Evolutionary conservation across 345 rosid species (phyloP).

Genomic region (Moringa oleifera): DNA sequence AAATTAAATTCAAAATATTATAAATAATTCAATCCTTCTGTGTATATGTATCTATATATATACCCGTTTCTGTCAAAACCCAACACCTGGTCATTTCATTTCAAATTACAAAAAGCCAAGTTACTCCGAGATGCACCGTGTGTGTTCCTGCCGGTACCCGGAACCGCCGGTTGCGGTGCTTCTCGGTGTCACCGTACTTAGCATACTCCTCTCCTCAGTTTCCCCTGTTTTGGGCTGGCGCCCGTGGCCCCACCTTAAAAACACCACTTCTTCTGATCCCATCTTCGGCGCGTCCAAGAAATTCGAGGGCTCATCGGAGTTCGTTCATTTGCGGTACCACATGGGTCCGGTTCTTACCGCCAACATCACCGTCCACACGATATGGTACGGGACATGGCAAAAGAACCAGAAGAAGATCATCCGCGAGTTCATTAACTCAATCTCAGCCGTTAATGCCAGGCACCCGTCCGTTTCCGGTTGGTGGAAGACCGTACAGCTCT

Average conservation of each 20-base stretch:
- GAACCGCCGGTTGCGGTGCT: slow-evolving; percentile 24
- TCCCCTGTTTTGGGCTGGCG: slow-evolving; percentile 47
- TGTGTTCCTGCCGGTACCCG: not conserved
- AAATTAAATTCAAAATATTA: too few relatives aligned
- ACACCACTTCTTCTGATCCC: slow-evolving; percentile 48
- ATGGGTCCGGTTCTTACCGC: slow-evolving; percentile 92
- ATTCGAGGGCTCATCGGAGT: slow-evolving; percentile 91
- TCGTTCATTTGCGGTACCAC: slow-evolving; percentile 78
- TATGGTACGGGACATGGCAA: slow-evolving; percentile 93
- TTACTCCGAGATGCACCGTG: not conserved
- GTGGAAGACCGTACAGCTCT: slow-evolving; percentile 87
- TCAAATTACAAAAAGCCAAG: slow-evolving; percentile 15
- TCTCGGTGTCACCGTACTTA: slow-evolving; percentile 25
- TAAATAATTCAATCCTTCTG: not conserved
- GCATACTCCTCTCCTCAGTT: slow-evolving; percentile 22
- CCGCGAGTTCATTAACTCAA: slow-evolving; percentile 77
- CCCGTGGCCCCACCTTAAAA: slow-evolving; percentile 54
- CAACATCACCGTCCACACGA: slow-evolving; percentile 78
- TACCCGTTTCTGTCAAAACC: slow-evolving; percentile 4
- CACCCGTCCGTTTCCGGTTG: slow-evolving; percentile 83
- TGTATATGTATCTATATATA: slow-evolving; percentile 20
- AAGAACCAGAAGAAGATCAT: slow-evolving; percentile 72
- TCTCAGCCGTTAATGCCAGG: slow-evolving; percentile 48
- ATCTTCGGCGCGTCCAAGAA: slow-evolving; percentile 56
- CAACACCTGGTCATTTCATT: slow-evolving; percentile 5